Conservation (phyloP, 345 rosid species). For the Eucalyptus sideroxylon region DNA sequence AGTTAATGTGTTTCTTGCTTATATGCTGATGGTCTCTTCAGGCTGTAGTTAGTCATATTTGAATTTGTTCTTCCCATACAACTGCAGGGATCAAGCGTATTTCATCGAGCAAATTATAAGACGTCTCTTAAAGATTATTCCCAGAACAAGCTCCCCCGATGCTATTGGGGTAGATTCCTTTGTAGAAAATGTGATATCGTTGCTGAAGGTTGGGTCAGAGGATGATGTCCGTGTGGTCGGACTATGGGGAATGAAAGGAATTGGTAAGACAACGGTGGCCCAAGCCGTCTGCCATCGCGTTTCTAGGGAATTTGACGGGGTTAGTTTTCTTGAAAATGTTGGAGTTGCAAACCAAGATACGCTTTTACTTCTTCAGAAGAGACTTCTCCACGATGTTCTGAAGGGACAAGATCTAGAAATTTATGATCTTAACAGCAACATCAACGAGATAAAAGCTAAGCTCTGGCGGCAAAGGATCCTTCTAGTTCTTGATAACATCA, state of each 20-base stretch:
- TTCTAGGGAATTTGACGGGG: background rate
- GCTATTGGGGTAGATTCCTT: background rate
- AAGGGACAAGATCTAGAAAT: background rate
- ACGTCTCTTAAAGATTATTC: background rate
- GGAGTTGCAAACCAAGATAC: background rate
- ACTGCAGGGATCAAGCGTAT: background rate
- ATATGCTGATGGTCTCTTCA: background rate
- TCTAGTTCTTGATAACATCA: background rate
- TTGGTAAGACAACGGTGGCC: constrained; percentile 3
- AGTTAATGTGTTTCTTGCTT: background rate
- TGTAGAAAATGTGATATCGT: background rate
- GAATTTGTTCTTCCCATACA: background rate
- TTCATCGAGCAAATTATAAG: background rate
- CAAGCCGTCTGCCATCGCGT: background rate
- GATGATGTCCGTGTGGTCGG: background rate
- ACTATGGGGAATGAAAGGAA: background rate
- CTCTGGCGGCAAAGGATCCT: background rate
- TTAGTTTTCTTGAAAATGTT: background rate
- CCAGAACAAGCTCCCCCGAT: background rate
- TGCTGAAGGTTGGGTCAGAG: background rate
- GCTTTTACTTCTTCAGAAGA: background rate
- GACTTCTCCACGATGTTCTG: background rate
- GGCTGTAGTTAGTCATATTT: accelerated
- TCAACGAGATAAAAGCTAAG: background rate
- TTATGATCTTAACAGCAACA: background rate